Percentiles rank a stretch among this genome's conserved stretches.
Conservation (phyloP, 768 basidiomycete genomes). For the Multifurca ochricompacta region DNA sequence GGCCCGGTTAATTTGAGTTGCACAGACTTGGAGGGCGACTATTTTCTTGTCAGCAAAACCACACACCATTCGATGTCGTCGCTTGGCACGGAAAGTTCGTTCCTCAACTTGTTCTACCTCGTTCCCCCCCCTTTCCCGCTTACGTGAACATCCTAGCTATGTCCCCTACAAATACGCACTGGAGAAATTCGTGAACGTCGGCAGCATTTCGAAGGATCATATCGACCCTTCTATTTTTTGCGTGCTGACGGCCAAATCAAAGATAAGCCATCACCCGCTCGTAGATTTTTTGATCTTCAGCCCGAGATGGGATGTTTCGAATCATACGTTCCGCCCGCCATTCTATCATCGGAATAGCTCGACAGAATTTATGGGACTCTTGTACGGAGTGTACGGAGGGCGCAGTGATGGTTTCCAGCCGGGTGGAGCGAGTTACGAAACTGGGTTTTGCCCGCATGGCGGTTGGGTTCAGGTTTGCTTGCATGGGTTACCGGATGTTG, state of each 20-base stretch:
- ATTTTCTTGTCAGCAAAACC: slow-evolving; percentile 46
- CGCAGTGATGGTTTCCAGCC: slow-evolving; percentile 55
- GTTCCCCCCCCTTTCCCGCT: not conserved
- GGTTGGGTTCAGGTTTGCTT: slow-evolving; percentile 32
- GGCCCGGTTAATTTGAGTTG: not conserved
- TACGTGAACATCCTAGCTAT: slow-evolving; percentile 34
- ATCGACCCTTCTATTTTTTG: slow-evolving; percentile 66
- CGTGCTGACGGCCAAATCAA: slow-evolving; percentile 58
- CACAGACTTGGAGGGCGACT: slow-evolving; percentile 47
- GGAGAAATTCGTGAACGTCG: slow-evolving; percentile 56
- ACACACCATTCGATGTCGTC: slow-evolving; percentile 67
- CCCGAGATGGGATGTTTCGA: slow-evolving; percentile 56
- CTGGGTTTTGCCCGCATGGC: slow-evolving; percentile 58
- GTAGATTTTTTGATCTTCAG: slow-evolving; percentile 61
- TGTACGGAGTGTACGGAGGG: slow-evolving; percentile 58
- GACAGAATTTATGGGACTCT: slow-evolving; percentile 57
- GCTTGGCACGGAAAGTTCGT: slow-evolving; percentile 63
- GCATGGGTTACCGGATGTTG: not conserved
- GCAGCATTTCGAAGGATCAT: slow-evolving; percentile 60
- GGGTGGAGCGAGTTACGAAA: slow-evolving; percentile 55
- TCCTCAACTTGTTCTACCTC: not conserved
- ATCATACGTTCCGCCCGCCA: slow-evolving; percentile 54
- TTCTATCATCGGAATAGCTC: slow-evolving; percentile 60
- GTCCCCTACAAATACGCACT: slow-evolving; percentile 61
- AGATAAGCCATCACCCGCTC: slow-evolving; percentile 48